Conservation (phyloP, 2,329 filamentous ascomycete genomes). For the Dactylellina parvicollis region DNA sequence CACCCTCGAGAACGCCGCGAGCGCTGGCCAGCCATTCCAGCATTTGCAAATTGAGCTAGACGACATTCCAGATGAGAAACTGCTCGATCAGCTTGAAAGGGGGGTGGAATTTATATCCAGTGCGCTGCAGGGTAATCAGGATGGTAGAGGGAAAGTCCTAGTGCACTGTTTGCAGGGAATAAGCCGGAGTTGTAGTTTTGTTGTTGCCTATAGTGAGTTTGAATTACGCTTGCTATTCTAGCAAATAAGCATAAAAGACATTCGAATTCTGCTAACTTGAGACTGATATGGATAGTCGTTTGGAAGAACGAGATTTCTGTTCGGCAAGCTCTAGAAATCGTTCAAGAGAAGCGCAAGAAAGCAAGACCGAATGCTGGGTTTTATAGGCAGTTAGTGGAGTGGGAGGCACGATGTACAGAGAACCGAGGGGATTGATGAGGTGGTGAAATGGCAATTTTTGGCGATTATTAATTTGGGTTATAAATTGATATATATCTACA, state of each 20-base stretch:
- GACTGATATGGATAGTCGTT: conserved; percentile 27
- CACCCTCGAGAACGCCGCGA: conserved; percentile 5
- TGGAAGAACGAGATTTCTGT: conserved; percentile 44
- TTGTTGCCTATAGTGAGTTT: conserved; percentile 46
- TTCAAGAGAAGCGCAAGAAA: conserved; percentile 49
- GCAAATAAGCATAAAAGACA: background rate
- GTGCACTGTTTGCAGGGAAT: conserved; percentile 49
- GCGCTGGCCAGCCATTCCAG: conserved; percentile 2
- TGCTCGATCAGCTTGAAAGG: conserved; percentile 28
- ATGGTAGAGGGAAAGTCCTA: conserved; percentile 8
- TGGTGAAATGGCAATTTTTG: too few species aligned
- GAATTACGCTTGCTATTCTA: background rate
- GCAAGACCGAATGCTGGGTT: conserved; percentile 42
- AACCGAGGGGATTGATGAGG: background rate
- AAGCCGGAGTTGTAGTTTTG: conserved; percentile 46
- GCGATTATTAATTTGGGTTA: too few species aligned
- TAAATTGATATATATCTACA: too few species aligned
- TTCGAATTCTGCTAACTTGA: background rate
- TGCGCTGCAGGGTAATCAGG: background rate
- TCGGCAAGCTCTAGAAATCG: conserved; percentile 20
- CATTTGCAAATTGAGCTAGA: conserved; percentile 46
- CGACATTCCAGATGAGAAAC: conserved; percentile 32
- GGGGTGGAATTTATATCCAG: conserved; percentile 34
- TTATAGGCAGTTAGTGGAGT: conserved; percentile 46
- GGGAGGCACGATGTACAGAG: conserved; percentile 30